Conservation (phyloP, 805 yeast species). For the Saturnispora quitensis region DNA sequence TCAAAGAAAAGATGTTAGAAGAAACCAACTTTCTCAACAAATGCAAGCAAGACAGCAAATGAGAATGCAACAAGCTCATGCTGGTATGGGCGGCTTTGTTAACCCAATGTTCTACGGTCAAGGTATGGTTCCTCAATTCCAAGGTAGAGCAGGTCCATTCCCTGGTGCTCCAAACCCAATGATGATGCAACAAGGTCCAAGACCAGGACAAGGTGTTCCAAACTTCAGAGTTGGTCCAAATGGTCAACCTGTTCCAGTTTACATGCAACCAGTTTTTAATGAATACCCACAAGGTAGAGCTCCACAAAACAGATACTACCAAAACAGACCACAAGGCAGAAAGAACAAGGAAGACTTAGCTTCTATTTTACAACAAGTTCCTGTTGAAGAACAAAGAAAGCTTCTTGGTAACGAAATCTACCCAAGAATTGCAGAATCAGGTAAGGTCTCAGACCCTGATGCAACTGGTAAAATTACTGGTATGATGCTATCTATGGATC, state of each 20-base stretch:
- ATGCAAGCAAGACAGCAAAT: constrained; percentile 96
- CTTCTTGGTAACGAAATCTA: constrained; percentile 95
- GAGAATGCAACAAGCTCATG: constrained; percentile 94
- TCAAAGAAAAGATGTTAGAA: constrained; percentile 96
- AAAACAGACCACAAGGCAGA: constrained; percentile 30
- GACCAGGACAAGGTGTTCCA: constrained; percentile 48
- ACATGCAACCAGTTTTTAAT: constrained; percentile 75
- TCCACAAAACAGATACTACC: constrained; percentile 38
- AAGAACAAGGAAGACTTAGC: constrained; percentile 36
- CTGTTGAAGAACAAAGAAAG: constrained; percentile 93
- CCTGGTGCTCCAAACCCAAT: constrained; percentile 67
- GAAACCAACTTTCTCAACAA: constrained; percentile 94
- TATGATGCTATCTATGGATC: constrained; percentile 94
- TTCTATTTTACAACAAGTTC: constrained; percentile 52
- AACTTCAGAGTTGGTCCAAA: constrained; percentile 62
- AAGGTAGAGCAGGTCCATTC: constrained; percentile 74
- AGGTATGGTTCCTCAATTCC: constrained; percentile 39
- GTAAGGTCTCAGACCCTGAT: constrained; percentile 82
- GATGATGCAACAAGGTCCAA: constrained; percentile 57
- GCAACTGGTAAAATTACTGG: constrained; percentile 99
- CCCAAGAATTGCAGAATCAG: constrained; percentile 81
- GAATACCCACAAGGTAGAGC: constrained; percentile 49
- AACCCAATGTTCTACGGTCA: constrained; percentile 81
- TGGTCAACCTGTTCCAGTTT: constrained; percentile 76
- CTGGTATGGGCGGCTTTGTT: constrained; percentile 79